Conservation (phyloP, 768 basidiomycete genomes). For the Pholiota microspora region DNA sequence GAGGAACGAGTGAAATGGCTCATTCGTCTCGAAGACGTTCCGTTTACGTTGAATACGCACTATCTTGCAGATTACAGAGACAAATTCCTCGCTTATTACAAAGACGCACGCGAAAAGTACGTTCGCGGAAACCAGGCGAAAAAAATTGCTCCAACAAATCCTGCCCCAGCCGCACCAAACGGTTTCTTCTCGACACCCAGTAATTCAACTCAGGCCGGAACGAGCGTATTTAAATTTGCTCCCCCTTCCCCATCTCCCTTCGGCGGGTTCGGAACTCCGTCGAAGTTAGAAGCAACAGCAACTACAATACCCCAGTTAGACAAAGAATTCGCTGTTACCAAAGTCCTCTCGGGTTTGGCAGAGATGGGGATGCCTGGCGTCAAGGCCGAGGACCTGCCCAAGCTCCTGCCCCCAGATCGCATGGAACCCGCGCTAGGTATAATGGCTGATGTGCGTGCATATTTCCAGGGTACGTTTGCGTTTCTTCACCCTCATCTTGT, state of each 20-base stretch:
- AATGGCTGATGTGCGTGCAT: slow-evolving; percentile 67
- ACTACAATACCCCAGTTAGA: too few relatives aligned
- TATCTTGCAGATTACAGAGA: slow-evolving; percentile 44
- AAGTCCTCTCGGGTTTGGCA: slow-evolving; percentile 28
- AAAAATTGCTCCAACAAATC: too few relatives aligned
- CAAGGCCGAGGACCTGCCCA: slow-evolving; percentile 39
- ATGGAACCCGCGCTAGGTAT: slow-evolving; percentile 52
- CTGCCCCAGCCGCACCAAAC: neutral
- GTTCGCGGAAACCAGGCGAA: neutral
- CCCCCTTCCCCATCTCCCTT: too few relatives aligned
- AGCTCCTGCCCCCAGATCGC: slow-evolving; percentile 44
- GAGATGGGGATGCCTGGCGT: slow-evolving; percentile 36
- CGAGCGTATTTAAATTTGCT: too few relatives aligned
- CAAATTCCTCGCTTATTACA: slow-evolving; percentile 47
- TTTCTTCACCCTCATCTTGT: too few relatives aligned
- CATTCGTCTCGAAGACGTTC: slow-evolving; percentile 44
- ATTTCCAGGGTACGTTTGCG: slow-evolving; percentile 30
- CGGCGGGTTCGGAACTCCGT: too few relatives aligned
- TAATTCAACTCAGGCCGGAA: too few relatives aligned
- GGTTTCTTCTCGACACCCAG: too few relatives aligned
- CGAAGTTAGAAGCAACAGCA: too few relatives aligned
- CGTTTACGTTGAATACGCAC: slow-evolving; percentile 51
- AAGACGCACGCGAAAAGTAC: slow-evolving; percentile 34
- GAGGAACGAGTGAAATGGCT: slow-evolving; percentile 46
- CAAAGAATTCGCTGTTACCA: neutral